Evolutionary conservation across 2,329 filamentous ascomycete genomes (phyloP).

Genomic region (Hymenoscyphus scutula): DNA sequence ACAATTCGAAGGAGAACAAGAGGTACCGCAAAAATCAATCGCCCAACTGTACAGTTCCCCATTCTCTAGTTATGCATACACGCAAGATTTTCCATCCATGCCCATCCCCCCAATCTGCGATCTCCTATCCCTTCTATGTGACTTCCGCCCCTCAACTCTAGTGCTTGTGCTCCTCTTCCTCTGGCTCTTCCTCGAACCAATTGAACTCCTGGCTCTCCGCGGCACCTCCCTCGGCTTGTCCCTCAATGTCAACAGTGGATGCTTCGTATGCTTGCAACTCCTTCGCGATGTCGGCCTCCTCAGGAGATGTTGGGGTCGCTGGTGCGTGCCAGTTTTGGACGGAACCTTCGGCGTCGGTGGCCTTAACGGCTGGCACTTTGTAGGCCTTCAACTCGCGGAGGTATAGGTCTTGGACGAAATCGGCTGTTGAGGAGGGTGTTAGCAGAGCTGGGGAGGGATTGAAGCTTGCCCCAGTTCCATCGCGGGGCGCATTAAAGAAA

Average conservation of each 20-base stretch:
- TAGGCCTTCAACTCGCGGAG: conserved; percentile 93
- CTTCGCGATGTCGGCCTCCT: conserved; percentile 88
- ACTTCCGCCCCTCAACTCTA: conserved; percentile 27
- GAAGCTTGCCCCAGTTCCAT: not conserved
- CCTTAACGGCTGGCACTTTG: conserved; percentile 82
- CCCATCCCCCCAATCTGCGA: conserved; percentile 2
- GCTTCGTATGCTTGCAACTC: conserved; percentile 93
- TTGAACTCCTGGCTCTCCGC: conserved; percentile 55
- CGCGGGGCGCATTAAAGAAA: not conserved
- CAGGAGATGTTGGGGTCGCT: conserved; percentile 80
- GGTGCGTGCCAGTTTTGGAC: conserved; percentile 85
- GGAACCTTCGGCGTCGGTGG: conserved; percentile 82
- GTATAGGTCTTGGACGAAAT: conserved; percentile 97
- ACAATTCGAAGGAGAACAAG: not conserved
- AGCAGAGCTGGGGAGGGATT: conserved; percentile 17
- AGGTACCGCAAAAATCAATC: not conserved
- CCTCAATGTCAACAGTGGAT: conserved; percentile 93
- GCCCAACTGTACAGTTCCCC: conserved; percentile 28
- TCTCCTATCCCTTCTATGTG: conserved; percentile 2
- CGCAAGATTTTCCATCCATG: conserved; percentile 15
- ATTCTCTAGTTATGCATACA: conserved; percentile 31
- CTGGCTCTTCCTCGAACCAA: conserved; percentile 80
- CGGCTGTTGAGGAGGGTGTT: conserved; percentile 57
- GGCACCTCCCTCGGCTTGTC: conserved; percentile 65
- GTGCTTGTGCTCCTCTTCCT: conserved; percentile 48